Base-by-base conservation (phyloP, 2,329 filamentous ascomycete species). In the Pyrenophora seminiperda region DNA sequence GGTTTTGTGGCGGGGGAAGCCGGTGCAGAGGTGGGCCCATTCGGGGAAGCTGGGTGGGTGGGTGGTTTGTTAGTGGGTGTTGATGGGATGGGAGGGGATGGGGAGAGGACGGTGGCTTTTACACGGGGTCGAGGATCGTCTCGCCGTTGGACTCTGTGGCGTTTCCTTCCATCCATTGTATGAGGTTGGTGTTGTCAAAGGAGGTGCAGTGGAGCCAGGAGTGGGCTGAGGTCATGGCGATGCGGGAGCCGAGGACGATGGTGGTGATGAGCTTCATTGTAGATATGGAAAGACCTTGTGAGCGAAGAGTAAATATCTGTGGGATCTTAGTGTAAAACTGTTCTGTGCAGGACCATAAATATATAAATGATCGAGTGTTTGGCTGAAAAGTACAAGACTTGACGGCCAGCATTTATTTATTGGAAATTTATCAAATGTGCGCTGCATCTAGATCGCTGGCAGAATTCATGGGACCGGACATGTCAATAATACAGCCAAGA, bases 131-230 rank as follows among this genome's bases (percentile, higher is more conserved):
- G 13, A 19, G 3, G 14, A 36, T 65, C 50, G 56, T 62, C 61
- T 55, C 53, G 59, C 40, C 43, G 51, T 3, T 63, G 53, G 33
- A 66, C 59, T 2, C 47, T 39, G 17, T 36, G 33, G 17, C 33
- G 9, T 36, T 36, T 9, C 17, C 33, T 5, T 19, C 10, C 17
- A 36, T 36, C 17, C 33, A 36, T 36, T 36, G 2, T 1, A 36
- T 17, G 3, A 36, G 33, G 9, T 13, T 22, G 7, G 48, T 48
- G 54, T 66, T 67, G 48, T 67, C 57, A 42, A 65, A 57, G 9
- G 59, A 53, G 19, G 59, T 59, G 36, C 64, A 67, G 9, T 56
- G 55, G 0, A 66, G 30, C 64, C 64, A 67, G n/a, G 63, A 67
- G 38, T 67, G 64, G 1, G 60, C 59, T 9, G 56, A 48, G 24